phyloP scores from a whole-genome alignment of 768 basidiomycete genomes.

The Scleroderma bovista region DNA sequence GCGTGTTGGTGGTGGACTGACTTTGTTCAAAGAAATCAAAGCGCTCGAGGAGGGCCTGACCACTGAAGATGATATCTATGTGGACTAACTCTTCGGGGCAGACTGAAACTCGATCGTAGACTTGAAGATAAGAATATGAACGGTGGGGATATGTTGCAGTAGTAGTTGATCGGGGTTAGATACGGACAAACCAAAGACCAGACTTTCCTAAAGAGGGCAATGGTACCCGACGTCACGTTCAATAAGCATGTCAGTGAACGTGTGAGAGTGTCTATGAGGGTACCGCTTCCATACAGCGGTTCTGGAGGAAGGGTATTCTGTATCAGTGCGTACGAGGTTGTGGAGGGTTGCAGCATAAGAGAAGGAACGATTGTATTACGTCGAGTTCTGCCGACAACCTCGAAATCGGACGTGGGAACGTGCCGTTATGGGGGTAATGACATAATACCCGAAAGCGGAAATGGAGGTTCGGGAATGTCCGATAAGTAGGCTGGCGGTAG shows the following conservation, averaged over 20 bases:
- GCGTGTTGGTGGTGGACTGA: neutral
- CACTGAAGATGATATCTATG: slow-evolving; percentile 10
- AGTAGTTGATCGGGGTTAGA: too few relatives aligned
- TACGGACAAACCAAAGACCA: too few relatives aligned
- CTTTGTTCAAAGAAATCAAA: slow-evolving; percentile 24
- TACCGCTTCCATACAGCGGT: neutral
- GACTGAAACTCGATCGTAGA: neutral
- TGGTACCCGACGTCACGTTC: neutral
- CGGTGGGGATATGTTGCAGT: too few relatives aligned
- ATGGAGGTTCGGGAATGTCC: slow-evolving; percentile 17
- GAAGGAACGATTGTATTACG: too few relatives aligned
- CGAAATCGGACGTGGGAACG: neutral
- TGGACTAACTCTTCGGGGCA: neutral
- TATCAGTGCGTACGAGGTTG: too few relatives aligned
- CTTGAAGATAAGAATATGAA: neutral
- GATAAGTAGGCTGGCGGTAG: slow-evolving; percentile 17
- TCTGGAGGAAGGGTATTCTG: too few relatives aligned
- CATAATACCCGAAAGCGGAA: neutral
- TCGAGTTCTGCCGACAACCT: neutral
- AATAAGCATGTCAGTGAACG: slow-evolving; percentile 4
- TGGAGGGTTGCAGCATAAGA: too few relatives aligned
- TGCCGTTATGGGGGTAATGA: neutral
- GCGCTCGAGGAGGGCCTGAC: slow-evolving; percentile 23
- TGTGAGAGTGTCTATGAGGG: neutral
- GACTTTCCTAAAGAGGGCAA: too few relatives aligned